Conservation (phyloP, 805 yeast genomes). For the Ogataea minuta region DNA sequence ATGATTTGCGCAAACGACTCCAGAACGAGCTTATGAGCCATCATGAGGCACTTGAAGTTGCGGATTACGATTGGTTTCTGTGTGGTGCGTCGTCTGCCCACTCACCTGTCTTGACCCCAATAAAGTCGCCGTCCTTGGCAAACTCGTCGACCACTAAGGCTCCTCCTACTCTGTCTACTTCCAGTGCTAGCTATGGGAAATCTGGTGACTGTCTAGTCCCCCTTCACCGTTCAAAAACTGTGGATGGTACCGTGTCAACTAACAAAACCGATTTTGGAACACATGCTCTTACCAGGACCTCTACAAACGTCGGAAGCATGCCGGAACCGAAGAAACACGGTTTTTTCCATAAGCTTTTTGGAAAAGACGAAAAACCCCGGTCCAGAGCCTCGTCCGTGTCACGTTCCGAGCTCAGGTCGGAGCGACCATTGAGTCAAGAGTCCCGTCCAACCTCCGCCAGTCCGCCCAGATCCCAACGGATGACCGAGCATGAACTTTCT, state of each 20-base stretch:
- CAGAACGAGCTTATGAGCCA: constrained; percentile 27
- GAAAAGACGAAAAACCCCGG: constrained; percentile 18
- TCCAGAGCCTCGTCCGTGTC: constrained; percentile 10
- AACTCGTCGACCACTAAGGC: constrained; percentile 27
- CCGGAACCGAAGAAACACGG: constrained; percentile 19
- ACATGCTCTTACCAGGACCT: constrained; percentile 23
- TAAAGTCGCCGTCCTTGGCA: constrained; percentile 29
- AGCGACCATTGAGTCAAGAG: not conserved
- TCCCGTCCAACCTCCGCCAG: not conserved
- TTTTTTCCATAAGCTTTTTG: constrained; percentile 26
- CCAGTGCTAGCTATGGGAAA: constrained; percentile 13
- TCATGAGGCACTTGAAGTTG: constrained; percentile 21
- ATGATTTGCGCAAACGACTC: constrained; percentile 28
- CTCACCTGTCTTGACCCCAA: constrained; percentile 17
- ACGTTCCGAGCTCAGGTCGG: constrained; percentile 1
- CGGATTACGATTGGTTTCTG: constrained; percentile 34
- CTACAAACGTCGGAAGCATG: constrained; percentile 25
- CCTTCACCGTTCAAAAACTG: constrained; percentile 26
- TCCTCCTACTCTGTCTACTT: constrained; percentile 25
- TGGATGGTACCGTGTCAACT: constrained; percentile 22
- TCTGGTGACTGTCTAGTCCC: constrained; percentile 13
- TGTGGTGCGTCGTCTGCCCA: constrained; percentile 17
- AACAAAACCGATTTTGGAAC: constrained; percentile 12
- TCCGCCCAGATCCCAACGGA: not conserved
- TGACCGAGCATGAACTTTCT: no score